phyloP scores from a whole-genome alignment of 345 rosid genomes.

The Brassica nigra region DNA sequence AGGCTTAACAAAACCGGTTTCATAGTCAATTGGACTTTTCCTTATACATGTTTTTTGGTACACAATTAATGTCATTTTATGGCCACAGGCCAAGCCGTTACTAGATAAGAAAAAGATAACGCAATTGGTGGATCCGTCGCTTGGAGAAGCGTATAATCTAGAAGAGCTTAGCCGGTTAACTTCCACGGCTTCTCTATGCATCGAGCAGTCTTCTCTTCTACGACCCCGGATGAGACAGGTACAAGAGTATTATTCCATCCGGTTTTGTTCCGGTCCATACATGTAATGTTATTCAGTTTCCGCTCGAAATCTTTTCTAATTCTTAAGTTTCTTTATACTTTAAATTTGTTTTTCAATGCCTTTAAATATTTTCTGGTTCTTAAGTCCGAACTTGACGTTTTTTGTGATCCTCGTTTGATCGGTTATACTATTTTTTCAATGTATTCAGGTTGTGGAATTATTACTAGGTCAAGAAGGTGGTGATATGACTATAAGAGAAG shows the following conservation, averaged over 20 bases:
- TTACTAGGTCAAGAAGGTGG: conserved; percentile 60
- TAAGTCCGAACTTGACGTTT: not conserved
- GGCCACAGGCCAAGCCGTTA: conserved; percentile 75
- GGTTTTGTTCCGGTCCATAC: not conserved
- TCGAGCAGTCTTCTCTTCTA: conserved; percentile 74
- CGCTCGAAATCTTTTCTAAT: not conserved
- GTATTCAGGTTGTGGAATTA: conserved; percentile 65
- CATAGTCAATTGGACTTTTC: not conserved
- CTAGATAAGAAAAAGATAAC: conserved; percentile 53
- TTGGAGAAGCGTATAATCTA: conserved; percentile 52
- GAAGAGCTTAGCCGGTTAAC: conserved; percentile 69
- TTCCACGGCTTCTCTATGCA: conserved; percentile 80
- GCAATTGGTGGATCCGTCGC: conserved; percentile 68
- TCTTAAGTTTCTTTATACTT: not conserved
- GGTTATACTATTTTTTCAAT: not conserved
- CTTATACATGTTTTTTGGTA: not conserved
- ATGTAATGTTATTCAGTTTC: not conserved
- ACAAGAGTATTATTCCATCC: conserved; percentile 29
- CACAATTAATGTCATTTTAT: conserved; percentile 20
- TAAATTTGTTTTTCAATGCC: no score
- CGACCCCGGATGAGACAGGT: conserved; percentile 94
- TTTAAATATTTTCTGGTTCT: no score
- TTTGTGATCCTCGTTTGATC: not conserved
- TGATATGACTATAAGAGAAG: conserved; percentile 36
- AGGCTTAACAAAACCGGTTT: conserved; percentile 7